These are phyloP conservation scores for Emericellopsis terricola DNA, from an alignment of 495 filamentous ascomycete species.

Conservation along the genomic window DNA sequence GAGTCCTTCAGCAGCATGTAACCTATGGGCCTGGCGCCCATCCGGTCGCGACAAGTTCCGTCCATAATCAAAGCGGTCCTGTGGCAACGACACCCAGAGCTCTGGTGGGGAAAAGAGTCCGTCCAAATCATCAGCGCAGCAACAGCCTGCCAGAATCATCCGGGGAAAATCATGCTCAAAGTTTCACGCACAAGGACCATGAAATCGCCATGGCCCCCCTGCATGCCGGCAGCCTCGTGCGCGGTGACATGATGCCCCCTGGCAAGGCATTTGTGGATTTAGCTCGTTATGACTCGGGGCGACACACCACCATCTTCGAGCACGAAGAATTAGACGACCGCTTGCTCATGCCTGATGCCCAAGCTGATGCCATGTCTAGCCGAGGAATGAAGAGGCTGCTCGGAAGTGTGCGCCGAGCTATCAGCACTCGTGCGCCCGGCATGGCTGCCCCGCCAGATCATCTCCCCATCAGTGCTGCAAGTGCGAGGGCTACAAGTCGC, in stretches of 20 bases:
- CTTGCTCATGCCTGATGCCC: background rate
- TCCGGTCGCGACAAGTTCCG: constrained; percentile 36
- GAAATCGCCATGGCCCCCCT: constrained; percentile 45
- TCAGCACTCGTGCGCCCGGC: constrained; percentile 55
- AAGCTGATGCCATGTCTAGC: constrained; percentile 32
- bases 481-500: constrained; percentile 29
- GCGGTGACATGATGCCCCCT: constrained; percentile 63
- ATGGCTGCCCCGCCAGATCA: too few relatives aligned
- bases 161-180: constrained; percentile 46
- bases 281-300: constrained; percentile 24
- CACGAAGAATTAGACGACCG: constrained; percentile 4
- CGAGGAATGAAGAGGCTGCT: constrained; percentile 69
- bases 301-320: constrained; percentile 32
- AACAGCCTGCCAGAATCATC: constrained; percentile 65
- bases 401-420: constrained; percentile 72
- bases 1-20: constrained; percentile 22
- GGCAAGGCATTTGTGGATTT: constrained; percentile 59
- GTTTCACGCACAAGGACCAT: constrained; percentile 26
- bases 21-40: constrained; percentile 38
- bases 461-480: too few relatives aligned
- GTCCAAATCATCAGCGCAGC: constrained; percentile 30
- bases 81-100: constrained; percentile 33
- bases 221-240: constrained; percentile 67
- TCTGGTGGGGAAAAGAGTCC: constrained; percentile 32
- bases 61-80: constrained; percentile 23